Percentiles rank a stretch among this genome's conserved stretches.
These are phyloP conservation scores for Russula dissimulans DNA, from an alignment of 768 basidiomycete species.

Conservation along the genomic window DNA sequence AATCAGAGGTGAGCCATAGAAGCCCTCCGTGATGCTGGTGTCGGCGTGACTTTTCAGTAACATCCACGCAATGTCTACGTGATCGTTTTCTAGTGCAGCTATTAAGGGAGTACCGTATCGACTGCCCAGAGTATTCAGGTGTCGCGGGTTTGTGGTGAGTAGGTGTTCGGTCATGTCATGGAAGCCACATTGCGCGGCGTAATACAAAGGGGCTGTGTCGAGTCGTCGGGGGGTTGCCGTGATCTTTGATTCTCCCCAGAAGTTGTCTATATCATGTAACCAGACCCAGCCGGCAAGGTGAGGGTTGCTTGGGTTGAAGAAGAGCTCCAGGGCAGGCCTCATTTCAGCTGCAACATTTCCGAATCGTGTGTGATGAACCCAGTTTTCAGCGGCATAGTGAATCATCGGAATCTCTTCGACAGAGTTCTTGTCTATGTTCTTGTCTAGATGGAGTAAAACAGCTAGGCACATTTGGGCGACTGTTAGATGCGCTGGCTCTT, in stretches of 20 bases:
- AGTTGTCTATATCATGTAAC: slow-evolving; percentile 4
- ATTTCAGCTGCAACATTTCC: not conserved
- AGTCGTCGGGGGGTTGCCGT: not conserved
- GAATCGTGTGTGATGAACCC: slow-evolving; percentile 4
- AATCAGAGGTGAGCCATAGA: not conserved
- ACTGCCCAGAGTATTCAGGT: not conserved
- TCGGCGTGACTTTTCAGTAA: not conserved
- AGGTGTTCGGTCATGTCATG: not conserved
- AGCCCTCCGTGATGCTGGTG: not conserved
- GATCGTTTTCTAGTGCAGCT: slow-evolving; percentile 5
- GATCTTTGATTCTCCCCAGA: not conserved
- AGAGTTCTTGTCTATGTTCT: not conserved
- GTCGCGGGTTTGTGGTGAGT: not conserved
- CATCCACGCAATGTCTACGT: slow-evolving; percentile 2
- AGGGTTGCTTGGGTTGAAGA: slow-evolving; percentile 3
- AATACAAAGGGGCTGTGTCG: not conserved
- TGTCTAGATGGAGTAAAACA: slow-evolving; percentile 6
- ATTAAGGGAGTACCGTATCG: slow-evolving; percentile 5
- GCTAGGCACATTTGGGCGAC: slow-evolving; percentile 3
- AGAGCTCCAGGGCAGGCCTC: not conserved
- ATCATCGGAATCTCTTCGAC: slow-evolving; percentile 5
- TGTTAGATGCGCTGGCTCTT: not conserved
- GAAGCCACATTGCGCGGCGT: slow-evolving; percentile 4
- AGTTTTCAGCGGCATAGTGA: slow-evolving; percentile 7
- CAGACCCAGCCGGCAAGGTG: slow-evolving; percentile 10